Base-by-base conservation (phyloP, 2,329 filamentous ascomycete species). In the Trichoderma endophyticum region DNA sequence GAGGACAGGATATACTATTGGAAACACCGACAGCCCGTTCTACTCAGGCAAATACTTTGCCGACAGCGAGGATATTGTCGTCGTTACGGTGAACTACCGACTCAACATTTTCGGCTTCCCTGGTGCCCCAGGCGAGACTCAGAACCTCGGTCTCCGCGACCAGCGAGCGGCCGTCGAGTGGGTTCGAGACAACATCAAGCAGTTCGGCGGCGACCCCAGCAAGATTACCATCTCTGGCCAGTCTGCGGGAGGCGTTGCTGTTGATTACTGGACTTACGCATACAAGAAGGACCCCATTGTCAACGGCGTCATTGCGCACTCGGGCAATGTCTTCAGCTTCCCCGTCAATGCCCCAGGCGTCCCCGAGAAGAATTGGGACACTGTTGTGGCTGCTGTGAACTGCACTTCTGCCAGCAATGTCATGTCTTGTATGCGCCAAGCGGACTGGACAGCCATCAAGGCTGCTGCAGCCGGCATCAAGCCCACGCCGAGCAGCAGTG, bases 231-330 rank as follows among this genome's bases (percentile, higher is more conserved):
- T 80, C n/a, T 73, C 76, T 6, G 80, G 80, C 3, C 77, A 81
- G 72, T 81, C 80, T 3, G 80, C 80, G 0, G 80, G 80, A 0
- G 76, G 80, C 1, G 79, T 83, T 0, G 77, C 81, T 1, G 82
- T 83, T 0, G 85, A 87, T 73, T 83, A 83, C 75, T 86, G 83
- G 79, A 80, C 83, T 6, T 87, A 86, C 66, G 84, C 86, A 3
- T 86, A 84, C 84, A 62, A 74, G 2, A 71, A 83, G 0, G 84
- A 88, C 56, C 84, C 86, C 6, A 88, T 88, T 28, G 81, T 83
- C n/a, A 77, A 80, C 7, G 85, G 81, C 4, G 77, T 86, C 11
- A 84, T 87, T 70, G 78, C 83, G 3, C 80, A 83, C 6, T 86
- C 85, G 48, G 86, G 80, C 0, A 84, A 82, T 3, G 84, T 81